A percentile compares a stretch with the other conserved stretches of the same genome.
Conservation (phyloP, 345 rosid species). For the Orychophragmus violaceus region DNA sequence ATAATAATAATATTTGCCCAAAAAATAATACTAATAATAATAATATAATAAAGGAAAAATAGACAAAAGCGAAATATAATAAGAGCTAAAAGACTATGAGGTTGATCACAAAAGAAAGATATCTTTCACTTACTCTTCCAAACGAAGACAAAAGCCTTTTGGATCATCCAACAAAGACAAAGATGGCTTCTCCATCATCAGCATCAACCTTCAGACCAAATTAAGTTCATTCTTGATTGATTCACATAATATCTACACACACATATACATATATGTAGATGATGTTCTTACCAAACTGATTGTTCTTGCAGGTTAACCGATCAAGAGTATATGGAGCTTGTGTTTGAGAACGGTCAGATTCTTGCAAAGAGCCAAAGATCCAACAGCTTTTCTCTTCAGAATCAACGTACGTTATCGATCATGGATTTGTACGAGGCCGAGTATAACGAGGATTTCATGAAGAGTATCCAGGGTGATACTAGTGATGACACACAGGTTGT, state of each 20-base stretch:
- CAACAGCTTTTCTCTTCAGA: background rate
- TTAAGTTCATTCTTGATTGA: constrained; percentile 24
- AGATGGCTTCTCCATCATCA: background rate
- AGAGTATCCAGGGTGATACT: background rate
- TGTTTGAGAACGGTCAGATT: constrained; percentile 31
- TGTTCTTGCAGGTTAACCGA: constrained; percentile 21
- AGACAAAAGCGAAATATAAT: background rate
- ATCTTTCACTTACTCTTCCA: constrained; percentile 8
- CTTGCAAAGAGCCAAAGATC: constrained; percentile 20
- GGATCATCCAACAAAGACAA: background rate
- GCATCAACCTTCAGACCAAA: background rate
- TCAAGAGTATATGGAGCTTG: constrained; percentile 26
- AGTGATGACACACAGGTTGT: constrained; percentile 16
- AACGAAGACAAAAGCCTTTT: background rate
- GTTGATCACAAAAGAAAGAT: constrained; percentile 18
- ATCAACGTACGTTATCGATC: constrained; percentile 23
- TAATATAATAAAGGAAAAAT: background rate
- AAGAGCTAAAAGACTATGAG: background rate
- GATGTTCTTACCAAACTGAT: constrained; percentile 19
- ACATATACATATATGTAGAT: background rate
- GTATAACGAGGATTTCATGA: constrained; percentile 27
- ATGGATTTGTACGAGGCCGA: constrained; percentile 26
- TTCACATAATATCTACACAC: background rate
- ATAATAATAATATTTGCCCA: background rate
- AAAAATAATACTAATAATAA: background rate